Evolutionary conservation across 2,329 filamentous ascomycete genomes (phyloP).

Genomic region (Pleoardoris graminearum): DNA sequence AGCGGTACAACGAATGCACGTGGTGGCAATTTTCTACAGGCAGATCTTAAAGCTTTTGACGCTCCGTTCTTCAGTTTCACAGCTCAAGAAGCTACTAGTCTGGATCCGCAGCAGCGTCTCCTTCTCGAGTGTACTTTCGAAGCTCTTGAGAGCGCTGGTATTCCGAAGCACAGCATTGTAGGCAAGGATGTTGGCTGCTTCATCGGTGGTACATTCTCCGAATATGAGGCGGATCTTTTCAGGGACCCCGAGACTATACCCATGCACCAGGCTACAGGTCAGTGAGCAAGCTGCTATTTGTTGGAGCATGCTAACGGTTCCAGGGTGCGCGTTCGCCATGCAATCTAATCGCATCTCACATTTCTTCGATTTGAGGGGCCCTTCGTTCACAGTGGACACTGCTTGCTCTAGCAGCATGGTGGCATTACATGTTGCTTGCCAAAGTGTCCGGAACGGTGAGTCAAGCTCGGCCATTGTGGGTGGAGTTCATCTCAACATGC

Average conservation of each 20-base stretch:
- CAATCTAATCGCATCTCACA: conserved; percentile 37
- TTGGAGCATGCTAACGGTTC: conserved; percentile 8
- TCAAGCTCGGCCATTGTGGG: conserved; percentile 31
- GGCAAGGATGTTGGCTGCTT: conserved; percentile 35
- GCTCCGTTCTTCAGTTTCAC: conserved; percentile 37
- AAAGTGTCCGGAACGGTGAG: conserved; percentile 30
- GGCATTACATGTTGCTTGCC: conserved; percentile 34
- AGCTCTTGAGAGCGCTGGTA: conserved; percentile 47
- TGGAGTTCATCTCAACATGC: conserved; percentile 26
- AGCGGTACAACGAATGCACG: conserved; percentile 41
- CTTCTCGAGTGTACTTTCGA: conserved; percentile 42
- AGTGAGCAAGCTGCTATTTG: conserved; percentile 2
- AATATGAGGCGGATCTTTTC: conserved; percentile 30
- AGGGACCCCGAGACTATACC: conserved; percentile 30
- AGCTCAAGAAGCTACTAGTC: conserved; percentile 27
- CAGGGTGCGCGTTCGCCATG: conserved; percentile 23
- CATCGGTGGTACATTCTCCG: conserved; percentile 26
- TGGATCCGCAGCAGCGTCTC: conserved; percentile 42
- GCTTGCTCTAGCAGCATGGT: conserved; percentile 37
- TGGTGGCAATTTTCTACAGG: conserved; percentile 27
- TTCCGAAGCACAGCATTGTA: conserved; percentile 30
- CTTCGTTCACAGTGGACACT: conserved; percentile 37
- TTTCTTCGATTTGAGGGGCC: conserved; percentile 37
- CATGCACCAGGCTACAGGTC: conserved; percentile 34
- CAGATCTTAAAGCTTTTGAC: conserved; percentile 31